Conservation (phyloP, 257 asterid species). For the Orobanche coerulescens region DNA sequence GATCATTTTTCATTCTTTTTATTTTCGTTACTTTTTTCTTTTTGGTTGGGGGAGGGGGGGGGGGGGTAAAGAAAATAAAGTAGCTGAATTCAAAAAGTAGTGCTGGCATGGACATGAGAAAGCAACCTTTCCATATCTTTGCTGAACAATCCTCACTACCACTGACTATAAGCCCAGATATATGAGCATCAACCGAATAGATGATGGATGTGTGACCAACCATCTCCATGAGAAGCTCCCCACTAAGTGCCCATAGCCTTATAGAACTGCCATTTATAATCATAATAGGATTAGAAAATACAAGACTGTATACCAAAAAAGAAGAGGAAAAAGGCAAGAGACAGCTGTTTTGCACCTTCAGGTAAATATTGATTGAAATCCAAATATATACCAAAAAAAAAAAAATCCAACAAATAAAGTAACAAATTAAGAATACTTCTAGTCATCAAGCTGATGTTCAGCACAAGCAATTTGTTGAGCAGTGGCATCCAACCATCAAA, state of each 20-base stretch:
- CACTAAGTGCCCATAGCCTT: slow-evolving; percentile 79
- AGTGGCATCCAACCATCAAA: background rate
- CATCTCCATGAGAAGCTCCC: slow-evolving; percentile 87
- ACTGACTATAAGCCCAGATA: slow-evolving; percentile 85
- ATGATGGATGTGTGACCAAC: slow-evolving; percentile 93
- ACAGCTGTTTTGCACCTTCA: background rate
- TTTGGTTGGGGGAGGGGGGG: no score
- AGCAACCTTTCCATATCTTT: slow-evolving; percentile 91
- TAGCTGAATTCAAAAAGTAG: slow-evolving; percentile 14
- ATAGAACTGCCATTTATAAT: slow-evolving; percentile 57
- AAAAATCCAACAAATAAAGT: slow-evolving; percentile 2
- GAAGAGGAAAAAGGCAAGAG: background rate
- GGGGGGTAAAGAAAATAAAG: background rate
- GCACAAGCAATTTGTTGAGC: background rate
- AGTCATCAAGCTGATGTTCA: background rate
- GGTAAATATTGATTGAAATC: background rate
- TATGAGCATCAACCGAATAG: slow-evolving; percentile 87
- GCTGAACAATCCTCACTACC: slow-evolving; percentile 92
- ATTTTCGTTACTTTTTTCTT: no score
- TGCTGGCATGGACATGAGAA: slow-evolving; percentile 4
- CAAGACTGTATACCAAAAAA: background rate
- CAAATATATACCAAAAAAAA: slow-evolving; percentile 3
- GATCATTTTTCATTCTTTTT: no score
- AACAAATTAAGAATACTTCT: background rate
- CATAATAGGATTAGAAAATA: slow-evolving; percentile 23